Percentiles rank a stretch among this genome's conserved stretches.
Evolutionary conservation across 2,329 filamentous ascomycete species (phyloP).

Genomic region (Volutella citrinella): DNA sequence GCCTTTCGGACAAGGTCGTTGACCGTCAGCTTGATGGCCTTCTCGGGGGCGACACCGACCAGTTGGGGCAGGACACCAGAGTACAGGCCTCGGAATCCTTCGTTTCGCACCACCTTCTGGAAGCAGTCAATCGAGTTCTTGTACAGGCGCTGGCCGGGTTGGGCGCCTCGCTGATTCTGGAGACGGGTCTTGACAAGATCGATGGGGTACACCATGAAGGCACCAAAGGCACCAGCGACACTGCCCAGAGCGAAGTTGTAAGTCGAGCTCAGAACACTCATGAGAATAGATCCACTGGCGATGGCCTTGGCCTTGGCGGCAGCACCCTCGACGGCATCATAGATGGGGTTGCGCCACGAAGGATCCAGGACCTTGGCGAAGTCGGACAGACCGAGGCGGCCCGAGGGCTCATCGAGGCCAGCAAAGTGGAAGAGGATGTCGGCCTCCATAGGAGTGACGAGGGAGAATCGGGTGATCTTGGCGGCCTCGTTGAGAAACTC

Average conservation of each 20-base stretch:
- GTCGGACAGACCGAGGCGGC: constrained; percentile 75
- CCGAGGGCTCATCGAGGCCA: constrained; percentile 84
- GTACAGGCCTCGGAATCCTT: constrained; percentile 86
- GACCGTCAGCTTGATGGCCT: constrained; percentile 98
- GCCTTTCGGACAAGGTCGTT: constrained; percentile 85
- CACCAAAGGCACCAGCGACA: constrained; percentile 91
- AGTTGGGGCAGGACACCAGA: constrained; percentile 93
- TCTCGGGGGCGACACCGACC: constrained; percentile 97
- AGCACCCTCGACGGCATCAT: constrained; percentile 46
- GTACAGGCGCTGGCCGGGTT: constrained; percentile 84
- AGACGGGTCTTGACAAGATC: constrained; percentile 97
- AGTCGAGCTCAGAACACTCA: constrained; percentile 62
- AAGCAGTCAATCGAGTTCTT: constrained; percentile 98
- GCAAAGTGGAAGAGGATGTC: constrained; percentile 99
- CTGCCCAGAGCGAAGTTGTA: constrained; percentile 92
- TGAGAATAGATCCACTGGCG: constrained; percentile 43
- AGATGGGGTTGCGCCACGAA: constrained; percentile 71
- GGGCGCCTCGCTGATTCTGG: constrained; percentile 88
- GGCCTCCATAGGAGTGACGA: constrained; percentile 97
- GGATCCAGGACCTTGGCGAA: constrained; percentile 95
- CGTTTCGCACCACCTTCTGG: constrained; percentile 87
- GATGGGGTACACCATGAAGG: constrained; percentile 99
- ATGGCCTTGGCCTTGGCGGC: constrained; percentile 36
- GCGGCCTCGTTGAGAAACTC: constrained; percentile 96
- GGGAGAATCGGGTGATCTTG: constrained; percentile 85